Evolutionary conservation across 805 yeast species (phyloP), one percentile per base, ranked within the genome.

Genomic region (Candida schatavii): DNA sequence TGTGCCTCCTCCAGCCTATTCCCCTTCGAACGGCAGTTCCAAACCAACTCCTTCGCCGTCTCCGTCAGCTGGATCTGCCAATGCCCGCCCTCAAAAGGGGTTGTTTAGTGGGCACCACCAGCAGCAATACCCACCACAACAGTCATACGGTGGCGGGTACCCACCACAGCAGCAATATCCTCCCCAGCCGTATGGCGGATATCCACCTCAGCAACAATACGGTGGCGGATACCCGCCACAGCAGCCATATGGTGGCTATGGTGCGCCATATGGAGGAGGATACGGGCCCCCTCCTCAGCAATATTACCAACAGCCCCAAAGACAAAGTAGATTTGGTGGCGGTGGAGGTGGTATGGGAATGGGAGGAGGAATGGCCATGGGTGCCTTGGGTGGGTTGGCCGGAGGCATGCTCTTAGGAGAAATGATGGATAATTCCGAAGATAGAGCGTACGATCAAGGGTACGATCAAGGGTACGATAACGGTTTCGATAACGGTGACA

Each of bases 361-460:
- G 65, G 70, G 74, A 29, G 70, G 72, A 2, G 83, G 82, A 41
- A 74, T 80, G 64, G 70, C 70, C 22, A 44, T 69, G 60, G 75
- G 74, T 45, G 63, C 64, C 2, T 73, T 72, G 14, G 75, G 70
- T 40, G 88, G 88, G 60, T 57, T 81, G 41, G 52, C 81, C 6
- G 87, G 86, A 43, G 87, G 86, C 35, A 61, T 75, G 61, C 50
- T 80, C 48, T 52, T 80, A 34, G 75, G 74, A 6, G 64, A 70
- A 28, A 74, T 75, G 35, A 49, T 78, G 45, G 57, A 59, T 34
- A 57, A 57, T 33, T 56, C 42, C 13, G 56, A 55, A 14, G 49
- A 59, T 42, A 51, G 55, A 43, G 55, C 66, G 45, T 47, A 66
- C 55, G 50, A 66, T 54, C 59, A 71, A 50, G 68, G 66, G 48